Evolutionary conservation across 2,329 filamentous ascomycete genomes (phyloP).

Genomic region (Aspergillus sp.): DNA sequence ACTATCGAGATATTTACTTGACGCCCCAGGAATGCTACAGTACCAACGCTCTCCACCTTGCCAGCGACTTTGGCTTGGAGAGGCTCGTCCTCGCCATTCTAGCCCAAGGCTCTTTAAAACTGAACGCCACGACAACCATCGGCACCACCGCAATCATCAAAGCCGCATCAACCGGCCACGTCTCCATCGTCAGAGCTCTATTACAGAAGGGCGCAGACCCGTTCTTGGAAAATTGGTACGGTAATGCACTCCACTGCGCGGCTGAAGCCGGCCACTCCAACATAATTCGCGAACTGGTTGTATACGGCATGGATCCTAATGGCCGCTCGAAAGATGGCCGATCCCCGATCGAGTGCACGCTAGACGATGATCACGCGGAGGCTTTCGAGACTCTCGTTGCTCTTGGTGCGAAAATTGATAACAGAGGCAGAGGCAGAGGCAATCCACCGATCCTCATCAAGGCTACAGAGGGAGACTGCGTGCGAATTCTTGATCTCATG

Average conservation of each 20-base stretch:
- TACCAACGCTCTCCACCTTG: neutral
- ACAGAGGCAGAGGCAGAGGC: neutral
- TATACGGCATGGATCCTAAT: neutral
- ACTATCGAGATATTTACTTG: neutral
- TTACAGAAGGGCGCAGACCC: neutral
- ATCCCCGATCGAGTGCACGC: neutral
- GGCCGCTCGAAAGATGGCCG: neutral
- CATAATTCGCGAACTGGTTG: neutral
- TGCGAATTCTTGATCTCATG: neutral
- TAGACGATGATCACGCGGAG: neutral
- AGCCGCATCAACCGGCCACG: neutral
- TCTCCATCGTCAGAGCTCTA: neutral
- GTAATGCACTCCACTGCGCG: neutral
- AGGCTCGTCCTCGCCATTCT: neutral
- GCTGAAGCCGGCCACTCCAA: neutral
- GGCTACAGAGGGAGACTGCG: neutral
- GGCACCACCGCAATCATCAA: neutral
- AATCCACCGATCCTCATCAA: neutral
- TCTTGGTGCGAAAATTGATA: neutral
- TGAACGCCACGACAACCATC: neutral
- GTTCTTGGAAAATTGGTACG: neutral
- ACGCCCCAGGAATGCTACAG: neutral
- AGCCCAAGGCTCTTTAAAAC: neutral
- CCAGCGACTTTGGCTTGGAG: neutral
- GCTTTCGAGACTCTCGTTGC: neutral